These are phyloP conservation scores for Mycena epipterygia DNA, from an alignment of 768 basidiomycete species.

Conservation along the genomic window DNA sequence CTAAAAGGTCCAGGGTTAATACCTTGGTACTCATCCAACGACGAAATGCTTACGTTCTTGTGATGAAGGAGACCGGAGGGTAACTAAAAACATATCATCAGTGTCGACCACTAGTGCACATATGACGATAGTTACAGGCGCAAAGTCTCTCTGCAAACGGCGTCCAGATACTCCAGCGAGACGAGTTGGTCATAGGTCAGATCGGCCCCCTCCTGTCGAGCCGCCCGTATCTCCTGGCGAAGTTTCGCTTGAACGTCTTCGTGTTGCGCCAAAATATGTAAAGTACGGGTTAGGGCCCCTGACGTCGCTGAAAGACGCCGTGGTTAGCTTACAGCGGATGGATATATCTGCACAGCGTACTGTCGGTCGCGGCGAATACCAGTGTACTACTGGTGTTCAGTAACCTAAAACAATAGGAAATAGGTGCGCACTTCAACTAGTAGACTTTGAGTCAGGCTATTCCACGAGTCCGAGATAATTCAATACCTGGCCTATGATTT, in stretches of 20 bases:
- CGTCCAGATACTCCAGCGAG: constrained; percentile 50
- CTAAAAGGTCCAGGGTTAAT: constrained; percentile 17
- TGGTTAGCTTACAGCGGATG: not conserved
- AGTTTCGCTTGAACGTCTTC: constrained; percentile 50
- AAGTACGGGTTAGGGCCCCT: constrained; percentile 44
- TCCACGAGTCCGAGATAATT: not conserved
- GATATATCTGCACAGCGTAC: not conserved
- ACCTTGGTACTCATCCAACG: not conserved
- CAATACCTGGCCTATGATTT: constrained; percentile 47
- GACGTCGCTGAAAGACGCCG: constrained; percentile 40
- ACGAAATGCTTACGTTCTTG: constrained; percentile 40
- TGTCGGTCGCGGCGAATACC: constrained; percentile 51
- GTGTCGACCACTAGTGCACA: not conserved
- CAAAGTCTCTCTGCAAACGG: constrained; percentile 51
- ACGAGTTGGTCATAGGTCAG: constrained; percentile 43
- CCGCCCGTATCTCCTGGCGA: constrained; percentile 43
- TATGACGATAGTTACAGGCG: constrained; percentile 41
- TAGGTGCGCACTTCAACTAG: constrained; percentile 36
- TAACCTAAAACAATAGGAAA: not conserved
- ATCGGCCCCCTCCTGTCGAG: constrained; percentile 32
- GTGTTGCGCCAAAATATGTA: constrained; percentile 45
- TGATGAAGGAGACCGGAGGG: constrained; percentile 38
- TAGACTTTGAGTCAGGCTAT: not conserved
- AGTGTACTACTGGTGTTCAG: constrained; percentile 40
- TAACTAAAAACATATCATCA: constrained; percentile 25